Percentiles rank a stretch among this genome's conserved stretches.
These are phyloP conservation scores for Brassica juncea DNA, from an alignment of 345 rosid genomes.

Conservation along the genomic window DNA sequence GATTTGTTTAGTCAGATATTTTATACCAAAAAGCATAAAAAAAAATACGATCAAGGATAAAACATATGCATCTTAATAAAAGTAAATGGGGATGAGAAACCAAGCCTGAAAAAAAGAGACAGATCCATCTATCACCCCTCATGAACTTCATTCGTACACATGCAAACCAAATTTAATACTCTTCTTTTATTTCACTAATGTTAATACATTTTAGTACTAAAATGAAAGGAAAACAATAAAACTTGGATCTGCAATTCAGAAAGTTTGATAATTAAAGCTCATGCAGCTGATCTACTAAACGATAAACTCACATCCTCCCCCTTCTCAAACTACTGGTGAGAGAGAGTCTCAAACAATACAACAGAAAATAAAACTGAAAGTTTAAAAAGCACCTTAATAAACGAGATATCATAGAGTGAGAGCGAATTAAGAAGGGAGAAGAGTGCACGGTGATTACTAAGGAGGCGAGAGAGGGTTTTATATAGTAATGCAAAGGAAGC, in stretches of 20 bases:
- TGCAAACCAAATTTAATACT: neutral
- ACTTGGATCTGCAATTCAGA: neutral
- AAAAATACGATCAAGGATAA: neutral
- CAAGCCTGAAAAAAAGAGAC: neutral
- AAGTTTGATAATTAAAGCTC: neutral
- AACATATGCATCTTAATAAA: neutral
- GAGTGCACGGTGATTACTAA: neutral
- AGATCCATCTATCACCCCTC: neutral
- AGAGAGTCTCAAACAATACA: neutral
- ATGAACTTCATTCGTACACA: neutral
- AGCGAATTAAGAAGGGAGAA: neutral
- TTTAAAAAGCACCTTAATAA: neutral
- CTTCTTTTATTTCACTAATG: neutral
- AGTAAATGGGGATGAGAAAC: neutral
- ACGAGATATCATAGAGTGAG: neutral
- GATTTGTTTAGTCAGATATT: neutral
- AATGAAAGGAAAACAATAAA: neutral
- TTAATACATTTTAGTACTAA: neutral
- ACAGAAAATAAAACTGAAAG: neutral
- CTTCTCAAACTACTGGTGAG: neutral
- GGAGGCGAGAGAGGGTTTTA: neutral
- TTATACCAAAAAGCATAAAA: neutral
- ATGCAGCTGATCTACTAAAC: neutral
- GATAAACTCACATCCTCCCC: neutral
- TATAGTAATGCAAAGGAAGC: neutral